These are phyloP conservation scores for Arctium lappa DNA, from an alignment of 129 eudicot species.

Conservation along the genomic window DNA sequence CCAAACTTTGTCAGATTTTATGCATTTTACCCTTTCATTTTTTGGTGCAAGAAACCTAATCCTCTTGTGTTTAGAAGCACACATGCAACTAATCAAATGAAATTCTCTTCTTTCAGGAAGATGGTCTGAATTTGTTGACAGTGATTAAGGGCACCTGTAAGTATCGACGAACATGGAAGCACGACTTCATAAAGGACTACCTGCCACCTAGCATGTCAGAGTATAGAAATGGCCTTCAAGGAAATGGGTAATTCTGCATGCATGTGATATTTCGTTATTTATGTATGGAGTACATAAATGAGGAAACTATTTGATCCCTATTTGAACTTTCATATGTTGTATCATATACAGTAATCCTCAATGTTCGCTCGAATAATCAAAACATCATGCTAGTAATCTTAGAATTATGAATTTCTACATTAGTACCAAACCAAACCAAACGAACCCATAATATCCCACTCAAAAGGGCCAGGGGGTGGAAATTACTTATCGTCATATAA, in stretches of 20 bases:
- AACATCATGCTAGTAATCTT: neutral
- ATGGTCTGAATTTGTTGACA: slow-evolving; percentile 76
- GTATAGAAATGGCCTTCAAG: slow-evolving; percentile 43
- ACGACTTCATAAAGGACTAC: slow-evolving; percentile 69
- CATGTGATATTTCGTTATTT: neutral
- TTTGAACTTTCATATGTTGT: neutral
- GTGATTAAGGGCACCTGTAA: slow-evolving; percentile 51
- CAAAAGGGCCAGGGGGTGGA: neutral
- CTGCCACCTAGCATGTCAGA: slow-evolving; percentile 83
- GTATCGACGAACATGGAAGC: slow-evolving; percentile 62
- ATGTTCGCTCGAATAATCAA: neutral
- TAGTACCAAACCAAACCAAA: neutral
- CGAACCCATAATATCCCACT: neutral
- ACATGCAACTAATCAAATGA: neutral
- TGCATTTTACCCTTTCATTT: neutral
- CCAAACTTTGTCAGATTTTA: neutral
- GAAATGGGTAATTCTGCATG: slow-evolving; percentile 38
- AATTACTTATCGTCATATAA: neutral
- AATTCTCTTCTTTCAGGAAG: slow-evolving; percentile 59
- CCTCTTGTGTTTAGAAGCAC: slow-evolving; percentile 6
- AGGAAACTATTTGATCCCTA: neutral
- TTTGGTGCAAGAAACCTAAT: neutral
- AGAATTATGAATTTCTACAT: neutral
- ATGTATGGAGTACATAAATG: slow-evolving; percentile 5
- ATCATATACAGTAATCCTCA: neutral